Evolutionary conservation across 176 grass and related monocot species (phyloP).

Genomic region (Carex cristatella): DNA sequence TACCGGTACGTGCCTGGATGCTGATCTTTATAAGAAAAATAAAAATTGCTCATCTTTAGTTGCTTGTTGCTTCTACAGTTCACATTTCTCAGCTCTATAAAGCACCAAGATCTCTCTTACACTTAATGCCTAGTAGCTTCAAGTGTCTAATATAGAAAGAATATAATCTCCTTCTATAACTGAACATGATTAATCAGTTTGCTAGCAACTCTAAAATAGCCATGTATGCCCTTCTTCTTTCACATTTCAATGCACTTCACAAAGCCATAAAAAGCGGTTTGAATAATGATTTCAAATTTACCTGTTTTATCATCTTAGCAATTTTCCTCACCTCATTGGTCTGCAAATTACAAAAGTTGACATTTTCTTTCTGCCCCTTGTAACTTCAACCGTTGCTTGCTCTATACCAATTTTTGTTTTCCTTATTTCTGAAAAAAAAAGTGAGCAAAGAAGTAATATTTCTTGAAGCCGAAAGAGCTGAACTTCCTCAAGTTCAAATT

Average conservation of each 20-base stretch:
- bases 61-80: not conserved
- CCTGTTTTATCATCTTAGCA: not conserved
- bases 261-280: not conserved
- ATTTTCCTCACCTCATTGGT: constrained; percentile 2
- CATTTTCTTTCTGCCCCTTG: constrained; percentile 16
- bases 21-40: too few relatives aligned
- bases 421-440: not conserved
- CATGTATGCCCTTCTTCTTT: constrained; percentile 7
- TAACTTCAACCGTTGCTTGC: not conserved
- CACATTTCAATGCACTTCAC: not conserved
- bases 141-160: constrained; percentile 3
- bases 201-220: not conserved
- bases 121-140: constrained; percentile 1
- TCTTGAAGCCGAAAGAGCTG: not conserved
- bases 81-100: not conserved
- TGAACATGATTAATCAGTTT: constrained; percentile 1
- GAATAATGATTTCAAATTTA: not conserved
- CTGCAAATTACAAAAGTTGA: not conserved
- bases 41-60: not conserved
- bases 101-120: constrained; percentile 13
- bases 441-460: constrained; percentile 17
- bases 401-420: constrained; percentile 5
- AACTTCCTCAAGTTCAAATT: not conserved
- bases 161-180: constrained; percentile 21
- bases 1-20: too few relatives aligned